Evolutionary conservation across 2,329 filamentous ascomycete genomes (phyloP).

Genomic region (Aspergillus arachidicola): DNA sequence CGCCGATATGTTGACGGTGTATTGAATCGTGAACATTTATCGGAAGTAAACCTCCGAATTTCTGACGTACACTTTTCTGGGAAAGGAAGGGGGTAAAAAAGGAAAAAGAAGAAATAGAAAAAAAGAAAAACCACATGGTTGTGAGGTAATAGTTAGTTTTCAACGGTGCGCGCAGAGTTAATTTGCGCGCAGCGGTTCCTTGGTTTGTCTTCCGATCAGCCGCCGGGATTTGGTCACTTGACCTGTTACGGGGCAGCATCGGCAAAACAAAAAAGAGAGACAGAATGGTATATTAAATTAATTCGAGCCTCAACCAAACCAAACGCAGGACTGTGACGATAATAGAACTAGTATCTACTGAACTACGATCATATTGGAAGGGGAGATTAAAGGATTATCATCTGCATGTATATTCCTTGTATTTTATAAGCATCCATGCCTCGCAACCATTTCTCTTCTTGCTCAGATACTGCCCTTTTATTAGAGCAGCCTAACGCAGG

Average conservation of each 20-base stretch:
- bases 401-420: not conserved
- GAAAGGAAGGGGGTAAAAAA: too few species aligned
- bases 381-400: not conserved
- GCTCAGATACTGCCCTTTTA: not conserved
- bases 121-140: not conserved
- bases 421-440: not conserved
- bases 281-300: not conserved
- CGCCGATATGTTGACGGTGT: not conserved
- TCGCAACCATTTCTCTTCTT: conserved; percentile 3
- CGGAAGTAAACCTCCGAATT: not conserved
- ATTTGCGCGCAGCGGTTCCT: conserved; percentile 3
- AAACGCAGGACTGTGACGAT: not conserved
- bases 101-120: too few species aligned
- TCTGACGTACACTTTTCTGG: not conserved
- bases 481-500: not conserved
- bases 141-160: not conserved
- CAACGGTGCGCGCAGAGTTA: conserved; percentile 9
- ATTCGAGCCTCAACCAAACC: not conserved
- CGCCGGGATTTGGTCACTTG: conserved; percentile 7
- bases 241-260: not conserved
- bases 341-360: not conserved
- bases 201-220: conserved; percentile 5
- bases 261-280: not conserved
- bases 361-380: not conserved
- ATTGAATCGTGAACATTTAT: not conserved